Evolutionary conservation across 1,284 basidiomycete genomes (phyloP).

Genomic region (Singerocomus inundabilis): DNA sequence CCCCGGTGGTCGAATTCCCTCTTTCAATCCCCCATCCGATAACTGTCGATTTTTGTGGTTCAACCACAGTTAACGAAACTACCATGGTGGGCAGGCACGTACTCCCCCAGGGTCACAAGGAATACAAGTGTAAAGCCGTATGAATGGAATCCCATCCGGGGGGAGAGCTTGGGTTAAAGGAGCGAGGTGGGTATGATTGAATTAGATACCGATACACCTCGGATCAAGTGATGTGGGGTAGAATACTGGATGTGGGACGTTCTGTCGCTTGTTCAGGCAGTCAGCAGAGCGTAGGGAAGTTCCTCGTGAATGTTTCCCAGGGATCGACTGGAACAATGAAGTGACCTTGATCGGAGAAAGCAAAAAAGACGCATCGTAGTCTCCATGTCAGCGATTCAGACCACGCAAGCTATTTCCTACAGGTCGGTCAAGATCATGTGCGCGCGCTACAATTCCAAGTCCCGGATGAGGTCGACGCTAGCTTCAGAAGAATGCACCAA

Average conservation of each 20-base stretch:
- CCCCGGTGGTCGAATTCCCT: conserved; percentile 14
- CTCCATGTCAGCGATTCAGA: no score
- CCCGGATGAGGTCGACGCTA: conserved; percentile 11
- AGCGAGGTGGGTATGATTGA: conserved; percentile 12
- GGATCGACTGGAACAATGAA: conserved; percentile 22
- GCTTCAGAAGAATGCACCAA: not conserved
- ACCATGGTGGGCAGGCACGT: conserved; percentile 23
- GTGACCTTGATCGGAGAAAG: conserved; percentile 30
- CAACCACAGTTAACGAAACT: conserved; percentile 16
- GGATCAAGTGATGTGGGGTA: conserved; percentile 23
- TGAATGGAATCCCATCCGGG: conserved; percentile 28
- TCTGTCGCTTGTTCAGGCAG: not conserved
- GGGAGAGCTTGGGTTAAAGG: conserved; percentile 18
- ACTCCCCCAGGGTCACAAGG: conserved; percentile 31
- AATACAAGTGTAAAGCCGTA: conserved; percentile 33
- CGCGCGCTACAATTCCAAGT: conserved; percentile 4
- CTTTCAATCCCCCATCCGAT: conserved; percentile 1
- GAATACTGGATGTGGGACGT: conserved; percentile 25
- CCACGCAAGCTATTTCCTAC: conserved; percentile 23
- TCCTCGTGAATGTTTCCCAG: conserved; percentile 17
- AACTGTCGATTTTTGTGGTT: conserved; percentile 22
- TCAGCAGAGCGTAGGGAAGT: conserved; percentile 9
- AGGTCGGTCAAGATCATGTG: conserved; percentile 3
- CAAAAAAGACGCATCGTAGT: not conserved
- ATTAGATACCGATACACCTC: not conserved